Evolutionary conservation across 1,284 basidiomycete genomes (phyloP), one percentile per base, ranked within the genome.

Genomic region (Fomitopsis schrenkii): DNA sequence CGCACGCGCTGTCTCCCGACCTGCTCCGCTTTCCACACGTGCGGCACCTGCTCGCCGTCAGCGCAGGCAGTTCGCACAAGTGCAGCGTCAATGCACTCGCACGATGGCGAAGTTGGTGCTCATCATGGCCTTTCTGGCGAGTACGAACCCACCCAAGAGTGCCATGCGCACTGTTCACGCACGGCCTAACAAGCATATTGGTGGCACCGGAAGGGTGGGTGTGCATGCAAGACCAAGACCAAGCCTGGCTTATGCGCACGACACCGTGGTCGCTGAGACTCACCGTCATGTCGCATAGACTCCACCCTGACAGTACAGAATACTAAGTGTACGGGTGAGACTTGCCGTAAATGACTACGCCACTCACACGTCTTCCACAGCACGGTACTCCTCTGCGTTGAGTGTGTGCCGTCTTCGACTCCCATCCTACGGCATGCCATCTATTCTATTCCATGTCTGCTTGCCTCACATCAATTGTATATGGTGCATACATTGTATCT

Each of bases 151-250:
- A 0, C 74, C 87, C 0, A 90, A 88, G 68, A 87, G 86, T 6
- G 95, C 97, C 72, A 60, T 93, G 64, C 79, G 90, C 33, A 88
- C n/a, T 95, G 80, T 94, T 95, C 73, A 90, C 90, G 5, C 72
- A 88, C 14, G 85, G 87, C 69, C 84, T 36, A 86, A 89, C 59
- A 88, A 89, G 67, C 84, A 87, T 64, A 87, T 85, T 75, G 83
- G 63, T 80, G 80, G 63, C 76, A 85, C 62, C 77, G 77, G 62
- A 78, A 74, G 62, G 76, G 76, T 5, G 78, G 80, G 8, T 77
- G 76, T 6, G 74, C 74, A 9, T 73, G 76, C 61, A 63, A 77
- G 72, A 22, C 77, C 60, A n/a, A n/a, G n/a, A n/a, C n/a, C n/a
- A 62, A 77, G 71, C 28, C 77, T 70, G 67, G 75, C 65, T 26